These are phyloP conservation scores for Linnemannia zychae DNA, from an alignment of 192 early-diverging fungal species.

Conservation along the genomic window DNA sequence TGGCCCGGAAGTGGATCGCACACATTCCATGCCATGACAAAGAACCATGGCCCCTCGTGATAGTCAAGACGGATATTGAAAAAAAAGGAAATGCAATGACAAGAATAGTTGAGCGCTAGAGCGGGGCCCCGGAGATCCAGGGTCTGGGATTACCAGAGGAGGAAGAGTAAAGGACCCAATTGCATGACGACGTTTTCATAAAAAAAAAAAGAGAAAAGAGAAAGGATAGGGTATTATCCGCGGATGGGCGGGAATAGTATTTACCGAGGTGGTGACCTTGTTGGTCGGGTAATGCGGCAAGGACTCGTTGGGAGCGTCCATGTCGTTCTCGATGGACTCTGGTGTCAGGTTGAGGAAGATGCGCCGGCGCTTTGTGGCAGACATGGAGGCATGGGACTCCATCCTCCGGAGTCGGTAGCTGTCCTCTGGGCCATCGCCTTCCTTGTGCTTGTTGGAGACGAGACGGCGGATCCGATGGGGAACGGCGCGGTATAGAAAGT, in stretches of 20 bases:
- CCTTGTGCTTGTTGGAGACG: constrained; percentile 24
- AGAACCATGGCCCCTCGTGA: constrained; percentile 9
- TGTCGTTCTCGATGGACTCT: constrained; percentile 49
- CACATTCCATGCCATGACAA: constrained; percentile 5
- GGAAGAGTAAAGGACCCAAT: no score
- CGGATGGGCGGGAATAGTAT: constrained; percentile 28
- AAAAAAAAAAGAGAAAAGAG: constrained; percentile 11
- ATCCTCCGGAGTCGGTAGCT: constrained; percentile 52
- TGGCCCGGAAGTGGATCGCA: background rate
- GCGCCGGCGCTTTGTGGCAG: constrained; percentile 45
- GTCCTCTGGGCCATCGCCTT: constrained; percentile 50
- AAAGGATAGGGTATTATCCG: background rate
- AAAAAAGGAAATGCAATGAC: background rate
- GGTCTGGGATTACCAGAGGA: background rate
- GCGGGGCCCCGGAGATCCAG: background rate
- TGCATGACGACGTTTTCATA: background rate
- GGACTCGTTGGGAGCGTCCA: constrained; percentile 41
- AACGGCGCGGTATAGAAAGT: constrained; percentile 52
- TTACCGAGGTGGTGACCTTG: constrained; percentile 57
- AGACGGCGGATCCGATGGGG: constrained; percentile 46
- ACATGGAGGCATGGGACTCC: constrained; percentile 55
- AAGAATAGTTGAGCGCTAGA: constrained; percentile 1
- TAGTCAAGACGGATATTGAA: constrained; percentile 1
- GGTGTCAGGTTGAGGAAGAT: constrained; percentile 54
- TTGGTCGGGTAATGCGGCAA: constrained; percentile 50